Percentiles rank a stretch among this genome's conserved stretches.
Evolutionary conservation across 805 yeast genomes (phyloP).

Genomic region (Suhomyces sp.): DNA sequence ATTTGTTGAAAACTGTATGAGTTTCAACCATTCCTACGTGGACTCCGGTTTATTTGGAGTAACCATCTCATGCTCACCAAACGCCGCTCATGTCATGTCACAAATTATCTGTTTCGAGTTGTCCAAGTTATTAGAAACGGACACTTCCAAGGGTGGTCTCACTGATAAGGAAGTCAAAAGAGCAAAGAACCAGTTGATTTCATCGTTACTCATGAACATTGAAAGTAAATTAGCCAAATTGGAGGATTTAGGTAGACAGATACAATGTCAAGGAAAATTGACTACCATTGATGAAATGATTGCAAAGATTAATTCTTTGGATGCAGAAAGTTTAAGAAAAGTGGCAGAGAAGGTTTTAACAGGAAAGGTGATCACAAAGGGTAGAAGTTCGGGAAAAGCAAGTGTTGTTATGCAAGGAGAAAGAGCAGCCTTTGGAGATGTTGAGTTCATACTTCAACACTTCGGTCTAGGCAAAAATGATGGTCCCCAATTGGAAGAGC

Average conservation of each 20-base stretch:
- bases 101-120: conserved; percentile 63
- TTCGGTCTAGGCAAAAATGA: conserved; percentile 67
- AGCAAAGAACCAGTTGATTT: conserved; percentile 88
- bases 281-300: conserved; percentile 83
- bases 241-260: conserved; percentile 94
- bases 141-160: conserved; percentile 52
- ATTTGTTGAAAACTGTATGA: conserved; percentile 81
- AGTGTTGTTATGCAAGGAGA: conserved; percentile 89
- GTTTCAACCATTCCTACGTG: conserved; percentile 86
- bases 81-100: conserved; percentile 80
- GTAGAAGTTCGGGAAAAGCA: conserved; percentile 57
- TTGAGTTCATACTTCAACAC: conserved; percentile 57
- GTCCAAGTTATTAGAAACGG: conserved; percentile 33
- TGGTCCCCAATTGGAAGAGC: conserved; percentile 17
- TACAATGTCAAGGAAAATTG: conserved; percentile 77
- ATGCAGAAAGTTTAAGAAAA: conserved; percentile 63
- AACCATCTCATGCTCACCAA: conserved; percentile 78
- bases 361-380: conserved; percentile 55
- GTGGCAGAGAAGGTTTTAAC: conserved; percentile 78
- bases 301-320: conserved; percentile 63
- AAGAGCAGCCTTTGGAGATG: conserved; percentile 82
- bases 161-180: conserved; percentile 73
- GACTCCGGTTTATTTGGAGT: conserved; percentile 93
- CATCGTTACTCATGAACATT: conserved; percentile 86
- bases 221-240: conserved; percentile 92